Base-by-base conservation (phyloP, 2,329 filamentous ascomycete species). In the Aspergillus terreus region DNA sequence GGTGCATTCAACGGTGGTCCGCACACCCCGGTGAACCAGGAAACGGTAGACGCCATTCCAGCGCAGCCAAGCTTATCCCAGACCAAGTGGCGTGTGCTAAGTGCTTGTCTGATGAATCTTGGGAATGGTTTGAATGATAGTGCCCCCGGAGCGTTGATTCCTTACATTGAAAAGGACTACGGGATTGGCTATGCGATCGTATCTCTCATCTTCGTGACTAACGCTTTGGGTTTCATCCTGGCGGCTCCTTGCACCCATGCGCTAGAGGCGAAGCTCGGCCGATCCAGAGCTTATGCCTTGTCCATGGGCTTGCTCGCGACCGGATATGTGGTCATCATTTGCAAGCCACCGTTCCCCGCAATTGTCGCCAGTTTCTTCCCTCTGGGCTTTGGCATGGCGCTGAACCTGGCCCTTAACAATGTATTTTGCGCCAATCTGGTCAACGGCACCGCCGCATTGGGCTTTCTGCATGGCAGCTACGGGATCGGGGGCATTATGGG, bases 201-300 rank as follows among this genome's bases (percentile, higher is more conserved):
- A 2, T 92, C 90, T 2, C 75, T 92, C 35, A 88, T 95, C 63
- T 95, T 94, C 73, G 81, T 94, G 27, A 82, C 85, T 42, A 88
- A 88, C 60, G 88, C 90, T 0, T 58, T 86, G 4, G 90, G 90
- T 14, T 95, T 90, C 72, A 84, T 95, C 63, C 68, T 79, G 11
- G 86, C 87, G 1, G 89, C 89, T 1, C 81, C 85, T 35, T 77
- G 86, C 55, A 80, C 86, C n/a, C 85, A 91, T 61, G 69, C 73
- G 1, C 73, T 91, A 4, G 78, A 85, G 49, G 71, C 73, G 5
- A 79, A 79, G 17, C 70, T 91, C 2, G 88, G 90, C 6, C 80
- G 86, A 44, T 83, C 83, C 4, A 83, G 78, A 58, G 79, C 83
- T 1, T 75, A 90, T 23, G 81, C 84, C 33, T 49, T 68, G 51